Base-by-base conservation (phyloP, 2,329 filamentous ascomycete genomes). In the Plectosphaerella sp. region DNA sequence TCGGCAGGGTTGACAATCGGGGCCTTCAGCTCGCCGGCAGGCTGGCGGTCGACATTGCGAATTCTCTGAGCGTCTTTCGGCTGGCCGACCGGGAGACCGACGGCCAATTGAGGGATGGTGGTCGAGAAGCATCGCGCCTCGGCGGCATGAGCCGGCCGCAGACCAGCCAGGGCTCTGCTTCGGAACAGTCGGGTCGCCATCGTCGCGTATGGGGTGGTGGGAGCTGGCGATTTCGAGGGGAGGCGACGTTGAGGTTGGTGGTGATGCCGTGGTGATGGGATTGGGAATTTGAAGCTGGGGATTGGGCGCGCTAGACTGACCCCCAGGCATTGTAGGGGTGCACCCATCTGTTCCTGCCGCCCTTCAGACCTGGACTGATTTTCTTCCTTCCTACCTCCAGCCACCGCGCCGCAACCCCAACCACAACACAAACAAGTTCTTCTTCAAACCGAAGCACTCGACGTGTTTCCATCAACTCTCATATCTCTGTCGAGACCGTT, bases 1-100 rank as follows among this genome's bases (percentile, higher is more conserved):
- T 97, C 94, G 71, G 89, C 83, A 36, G 93, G 92, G 74, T 97
- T 97, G 64, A 96, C 82, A 63, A 95, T 76, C 53, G 91, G 88
- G 20, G 78, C 88, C 66, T 89, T 84, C 58, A 97, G 83, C 60
- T 83, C 79, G 61, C 83, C 84, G 54, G 76, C 62, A 42, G 74
- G 72, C 57, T 77, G 73, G 60, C 83, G 78, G 52, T 79, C 78
- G 47, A 86, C 84, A 59, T 81, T 75, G 67, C 88, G 81, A 76
- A 87, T 76, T 74, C 91, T 89, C 54, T 80, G 76, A 45, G 75
- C 72, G 54, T 87, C 80, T 67, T 82, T 81, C 59, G 82, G 78
- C 58, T 54, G 50, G 24, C 55, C 55, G 45, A 54, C 55, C 47
- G 55, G 56, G 52, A 56, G 45, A 37, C 54, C 56, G 22, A 22